phyloP scores from a whole-genome alignment of 208 protist genomes.

The Herpetomonas samuelpessoai region DNA sequence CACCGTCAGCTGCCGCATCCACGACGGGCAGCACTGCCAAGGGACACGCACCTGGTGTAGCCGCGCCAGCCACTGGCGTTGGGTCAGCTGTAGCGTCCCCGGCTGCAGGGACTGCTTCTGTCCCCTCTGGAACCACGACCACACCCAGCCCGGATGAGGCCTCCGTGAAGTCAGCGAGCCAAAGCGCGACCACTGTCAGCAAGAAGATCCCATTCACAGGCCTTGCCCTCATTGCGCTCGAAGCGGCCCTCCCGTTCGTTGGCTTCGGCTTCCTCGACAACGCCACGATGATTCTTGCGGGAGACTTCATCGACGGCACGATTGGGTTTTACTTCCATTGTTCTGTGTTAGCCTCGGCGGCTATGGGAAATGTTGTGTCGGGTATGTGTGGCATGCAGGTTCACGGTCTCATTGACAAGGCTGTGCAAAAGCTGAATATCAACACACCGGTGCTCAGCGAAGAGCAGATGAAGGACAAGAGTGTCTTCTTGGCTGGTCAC shows the following conservation, averaged over 20 bases:
- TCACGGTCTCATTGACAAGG: constrained; percentile 88
- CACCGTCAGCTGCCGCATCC: neutral
- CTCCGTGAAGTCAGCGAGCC: neutral
- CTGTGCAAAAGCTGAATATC: constrained; percentile 74
- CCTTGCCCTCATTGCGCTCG: constrained; percentile 69
- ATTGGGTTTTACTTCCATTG: constrained; percentile 89
- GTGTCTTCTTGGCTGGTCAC: constrained; percentile 87
- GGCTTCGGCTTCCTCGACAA: constrained; percentile 93
- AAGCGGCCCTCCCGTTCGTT: constrained; percentile 87
- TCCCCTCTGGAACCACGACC: too few relatives aligned
- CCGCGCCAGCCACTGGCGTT: neutral
- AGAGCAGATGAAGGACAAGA: constrained; percentile 73
- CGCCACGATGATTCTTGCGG: constrained; percentile 87
- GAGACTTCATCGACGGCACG: constrained; percentile 84
- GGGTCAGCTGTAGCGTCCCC: constrained; percentile 7
- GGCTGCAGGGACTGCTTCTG: too few relatives aligned
- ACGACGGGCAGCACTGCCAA: neutral
- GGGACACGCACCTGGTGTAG: too few relatives aligned
- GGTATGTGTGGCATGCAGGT: constrained; percentile 90
- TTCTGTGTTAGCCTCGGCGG: constrained; percentile 86
- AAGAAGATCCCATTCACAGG: constrained; percentile 42
- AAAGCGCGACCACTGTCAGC: constrained; percentile 1
- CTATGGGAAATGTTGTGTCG: constrained; percentile 91
- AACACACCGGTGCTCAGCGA: constrained; percentile 74
- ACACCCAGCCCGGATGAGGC: neutral